Conservation (phyloP, 108 stramenopile genomes). For the Schizochytrium sp. region DNA sequence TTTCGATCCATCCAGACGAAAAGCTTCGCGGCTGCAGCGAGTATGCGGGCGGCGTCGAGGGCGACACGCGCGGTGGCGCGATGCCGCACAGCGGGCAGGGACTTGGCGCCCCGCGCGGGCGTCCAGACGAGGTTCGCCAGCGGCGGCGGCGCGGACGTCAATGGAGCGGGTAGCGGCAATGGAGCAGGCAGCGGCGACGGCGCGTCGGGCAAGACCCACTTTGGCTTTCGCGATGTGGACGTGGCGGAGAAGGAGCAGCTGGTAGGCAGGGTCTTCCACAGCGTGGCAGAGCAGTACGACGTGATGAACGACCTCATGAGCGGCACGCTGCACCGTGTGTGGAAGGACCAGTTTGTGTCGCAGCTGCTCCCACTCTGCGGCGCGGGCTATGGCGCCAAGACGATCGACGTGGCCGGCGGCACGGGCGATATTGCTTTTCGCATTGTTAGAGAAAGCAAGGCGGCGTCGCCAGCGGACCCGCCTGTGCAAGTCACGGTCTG, state of each 20-base stretch:
- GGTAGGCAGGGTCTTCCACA: constrained; percentile 73
- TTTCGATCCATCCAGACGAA: no score
- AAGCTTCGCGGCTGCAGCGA: no score
- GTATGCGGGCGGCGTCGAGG: no score
- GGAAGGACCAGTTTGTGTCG: constrained; percentile 87
- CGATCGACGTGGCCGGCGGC: constrained; percentile 92
- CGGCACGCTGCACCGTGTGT: constrained; percentile 78
- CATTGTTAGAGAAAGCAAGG: constrained; percentile 63
- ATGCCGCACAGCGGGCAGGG: no score
- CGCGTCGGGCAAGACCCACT: constrained; percentile 21
- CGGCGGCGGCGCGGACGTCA: no score
- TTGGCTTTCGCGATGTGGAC: constrained; percentile 21
- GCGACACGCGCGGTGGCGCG: no score
- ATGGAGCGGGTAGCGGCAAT: no score
- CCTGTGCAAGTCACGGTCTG: constrained; percentile 70
- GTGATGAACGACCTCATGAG: constrained; percentile 99
- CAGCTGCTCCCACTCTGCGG: constrained; percentile 30
- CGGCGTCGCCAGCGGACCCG: constrained; percentile 22
- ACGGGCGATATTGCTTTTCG: constrained; percentile 97
- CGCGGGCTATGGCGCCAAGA: neutral
- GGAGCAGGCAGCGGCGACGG: neutral
- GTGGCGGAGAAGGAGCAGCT: constrained; percentile 42
- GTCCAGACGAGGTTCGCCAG: no score
- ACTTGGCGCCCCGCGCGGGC: no score
- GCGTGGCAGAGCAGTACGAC: constrained; percentile 74